These are phyloP conservation scores for Cladophialophora psammophila DNA, from an alignment of 2,329 filamentous ascomycete species.

Conservation along the genomic window DNA sequence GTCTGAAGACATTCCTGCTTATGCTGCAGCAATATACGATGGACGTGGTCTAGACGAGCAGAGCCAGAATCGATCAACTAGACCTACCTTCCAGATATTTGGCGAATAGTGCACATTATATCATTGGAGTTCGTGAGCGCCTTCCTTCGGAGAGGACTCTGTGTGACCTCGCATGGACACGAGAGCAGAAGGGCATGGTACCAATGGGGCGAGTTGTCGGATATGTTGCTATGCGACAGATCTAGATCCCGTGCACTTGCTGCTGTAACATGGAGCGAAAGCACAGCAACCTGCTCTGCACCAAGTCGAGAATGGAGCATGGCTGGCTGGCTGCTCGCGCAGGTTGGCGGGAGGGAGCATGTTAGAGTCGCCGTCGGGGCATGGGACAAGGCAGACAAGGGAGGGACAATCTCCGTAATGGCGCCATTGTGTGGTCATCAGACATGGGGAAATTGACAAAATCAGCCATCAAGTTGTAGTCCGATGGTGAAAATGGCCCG, in stretches of 20 bases:
- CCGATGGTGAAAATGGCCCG: constrained; percentile 3
- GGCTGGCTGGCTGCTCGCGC: constrained; percentile 17
- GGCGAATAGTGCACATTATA: constrained; percentile 11
- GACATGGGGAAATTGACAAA: constrained; percentile 22
- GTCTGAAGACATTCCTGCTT: constrained; percentile 4
- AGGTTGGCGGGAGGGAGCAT: background rate
- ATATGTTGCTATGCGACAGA: constrained; percentile 16
- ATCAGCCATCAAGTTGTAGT: constrained; percentile 9
- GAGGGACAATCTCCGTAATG: constrained; percentile 9
- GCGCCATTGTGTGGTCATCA: constrained; percentile 17
- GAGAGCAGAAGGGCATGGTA: constrained; percentile 9
- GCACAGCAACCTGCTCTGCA: constrained; percentile 3
- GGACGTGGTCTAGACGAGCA: background rate
- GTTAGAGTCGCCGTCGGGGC: constrained; percentile 8
- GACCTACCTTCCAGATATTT: constrained; percentile 8
- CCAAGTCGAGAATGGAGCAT: constrained; percentile 13
- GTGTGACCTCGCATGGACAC: constrained; percentile 20
- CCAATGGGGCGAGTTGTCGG: constrained; percentile 11
- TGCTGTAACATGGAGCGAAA: constrained; percentile 9
- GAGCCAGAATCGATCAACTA: background rate
- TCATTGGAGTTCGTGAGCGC: background rate
- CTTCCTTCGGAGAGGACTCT: constrained; percentile 8
- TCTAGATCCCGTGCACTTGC: constrained; percentile 10
- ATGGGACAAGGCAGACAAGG: background rate
- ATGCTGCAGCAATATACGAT: background rate